phyloP scores from a whole-genome alignment of 2,329 filamentous ascomycete species.

The Fusarium napiforme region DNA sequence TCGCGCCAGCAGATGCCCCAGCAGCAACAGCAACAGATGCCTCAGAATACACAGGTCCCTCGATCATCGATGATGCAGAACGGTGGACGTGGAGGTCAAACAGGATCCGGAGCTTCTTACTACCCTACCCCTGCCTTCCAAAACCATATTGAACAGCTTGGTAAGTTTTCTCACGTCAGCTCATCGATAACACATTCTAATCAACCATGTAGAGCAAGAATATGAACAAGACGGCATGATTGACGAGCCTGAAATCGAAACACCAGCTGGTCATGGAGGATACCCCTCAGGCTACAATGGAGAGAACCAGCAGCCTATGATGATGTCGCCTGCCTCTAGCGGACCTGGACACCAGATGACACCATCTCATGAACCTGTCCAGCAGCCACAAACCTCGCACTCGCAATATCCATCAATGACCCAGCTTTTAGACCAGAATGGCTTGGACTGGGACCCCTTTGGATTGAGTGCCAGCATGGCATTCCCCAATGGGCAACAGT shows the following conservation, averaged over 20 bases:
- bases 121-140: slow-evolving; percentile 87
- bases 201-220: slow-evolving; percentile 86
- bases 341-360: slow-evolving; percentile 52
- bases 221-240: slow-evolving; percentile 93
- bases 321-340: slow-evolving; percentile 55
- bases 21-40: slow-evolving; percentile 41
- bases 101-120: slow-evolving; percentile 64
- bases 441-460: slow-evolving; percentile 90
- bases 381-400: slow-evolving; percentile 41
- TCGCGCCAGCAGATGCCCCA: slow-evolving; percentile 49
- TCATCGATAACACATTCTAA: slow-evolving; percentile 72
- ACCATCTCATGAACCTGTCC: slow-evolving; percentile 50
- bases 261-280: slow-evolving; percentile 71
- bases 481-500: slow-evolving; percentile 82
- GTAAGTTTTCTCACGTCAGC: slow-evolving; percentile 68
- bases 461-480: slow-evolving; percentile 95
- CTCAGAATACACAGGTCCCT: slow-evolving; percentile 37
- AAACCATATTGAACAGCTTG: slow-evolving; percentile 94
- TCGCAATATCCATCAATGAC: slow-evolving; percentile 71
- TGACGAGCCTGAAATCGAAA: slow-evolving; percentile 81
- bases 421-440: slow-evolving; percentile 76
- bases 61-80: slow-evolving; percentile 52
- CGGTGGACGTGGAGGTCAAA: slow-evolving; percentile 50
- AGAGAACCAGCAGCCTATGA: slow-evolving; percentile 55
- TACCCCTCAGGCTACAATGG: slow-evolving; percentile 69